Conservation (phyloP, 768 basidiomycete species). For the Fistulinella prunicolor region DNA sequence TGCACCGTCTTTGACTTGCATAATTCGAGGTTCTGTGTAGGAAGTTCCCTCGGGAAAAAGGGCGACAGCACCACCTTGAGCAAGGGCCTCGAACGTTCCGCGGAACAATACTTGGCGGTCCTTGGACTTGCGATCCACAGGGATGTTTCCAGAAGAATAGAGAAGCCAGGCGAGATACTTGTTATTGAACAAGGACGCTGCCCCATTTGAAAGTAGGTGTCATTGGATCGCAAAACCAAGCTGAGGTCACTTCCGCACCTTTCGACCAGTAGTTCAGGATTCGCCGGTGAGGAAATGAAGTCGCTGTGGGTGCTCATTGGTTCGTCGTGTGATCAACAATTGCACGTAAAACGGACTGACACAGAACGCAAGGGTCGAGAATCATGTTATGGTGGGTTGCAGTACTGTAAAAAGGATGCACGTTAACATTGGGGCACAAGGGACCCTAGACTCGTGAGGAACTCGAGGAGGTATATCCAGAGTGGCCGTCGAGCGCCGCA, state of each 20-base stretch:
- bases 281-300: conserved; percentile 76
- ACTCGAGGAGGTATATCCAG: neutral
- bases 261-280: conserved; percentile 95
- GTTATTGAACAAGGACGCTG: conserved; percentile 78
- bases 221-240: conserved; percentile 9
- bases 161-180: conserved; percentile 72
- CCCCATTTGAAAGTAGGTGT: conserved; percentile 16
- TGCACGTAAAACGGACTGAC: conserved; percentile 44
- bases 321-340: conserved; percentile 14
- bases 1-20: conserved; percentile 91
- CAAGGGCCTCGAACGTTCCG: conserved; percentile 84
- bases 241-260: conserved; percentile 43
- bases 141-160: conserved; percentile 92
- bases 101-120: conserved; percentile 86
- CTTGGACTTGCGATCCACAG: conserved; percentile 92
- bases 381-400: conserved; percentile 96
- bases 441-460: neutral
- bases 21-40: conserved; percentile 90
- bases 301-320: conserved; percentile 47
- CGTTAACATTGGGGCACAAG: conserved; percentile 11
- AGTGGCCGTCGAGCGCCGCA: conserved; percentile 3
- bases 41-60: conserved; percentile 93
- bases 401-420: conserved; percentile 43
- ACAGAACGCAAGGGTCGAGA: conserved; percentile 80
- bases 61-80: conserved; percentile 79